Conservation (phyloP, 768 basidiomycete genomes). For the Suillus subluteus region DNA sequence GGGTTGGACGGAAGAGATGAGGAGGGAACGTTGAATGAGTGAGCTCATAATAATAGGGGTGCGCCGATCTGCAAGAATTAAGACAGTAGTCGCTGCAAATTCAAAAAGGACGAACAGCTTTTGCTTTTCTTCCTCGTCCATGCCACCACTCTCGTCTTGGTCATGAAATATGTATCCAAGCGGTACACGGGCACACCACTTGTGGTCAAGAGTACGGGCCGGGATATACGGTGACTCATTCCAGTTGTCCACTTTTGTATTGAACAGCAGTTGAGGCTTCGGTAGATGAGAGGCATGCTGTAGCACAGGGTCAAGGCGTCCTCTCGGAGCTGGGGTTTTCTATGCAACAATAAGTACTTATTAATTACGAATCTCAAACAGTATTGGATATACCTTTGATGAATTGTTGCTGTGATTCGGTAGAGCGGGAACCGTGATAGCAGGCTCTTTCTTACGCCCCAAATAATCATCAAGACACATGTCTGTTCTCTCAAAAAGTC, state of each 20-base stretch:
- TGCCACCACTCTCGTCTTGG: conserved; percentile 26
- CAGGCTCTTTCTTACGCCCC: conserved; percentile 70
- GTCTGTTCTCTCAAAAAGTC: conserved; percentile 84
- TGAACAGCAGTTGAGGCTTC: conserved; percentile 86
- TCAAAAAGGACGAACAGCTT: conserved; percentile 18
- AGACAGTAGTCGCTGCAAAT: background rate
- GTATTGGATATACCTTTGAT: conserved; percentile 35
- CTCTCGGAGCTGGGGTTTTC: conserved; percentile 39
- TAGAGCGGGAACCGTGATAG: conserved; percentile 57
- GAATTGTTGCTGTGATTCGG: conserved; percentile 23
- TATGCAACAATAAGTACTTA: conserved; percentile 20
- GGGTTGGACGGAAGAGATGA: conserved; percentile 58
- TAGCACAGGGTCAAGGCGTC: conserved; percentile 60
- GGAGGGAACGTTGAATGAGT: conserved; percentile 71
- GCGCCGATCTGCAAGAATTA: conserved; percentile 39
- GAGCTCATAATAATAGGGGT: conserved; percentile 90
- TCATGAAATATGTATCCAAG: conserved; percentile 62
- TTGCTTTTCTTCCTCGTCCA: conserved; percentile 23
- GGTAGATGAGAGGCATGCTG: conserved; percentile 75
- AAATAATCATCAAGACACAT: conserved; percentile 78
- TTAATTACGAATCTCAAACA: background rate
- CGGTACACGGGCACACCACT: conserved; percentile 84
- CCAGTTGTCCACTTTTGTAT: conserved; percentile 57
- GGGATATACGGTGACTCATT: conserved; percentile 67
- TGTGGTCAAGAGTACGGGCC: conserved; percentile 56